A percentile compares a stretch with the other conserved stretches of the same genome.
Conservation (phyloP, 116 monocot genomes). For the Thalassia testudinum region DNA sequence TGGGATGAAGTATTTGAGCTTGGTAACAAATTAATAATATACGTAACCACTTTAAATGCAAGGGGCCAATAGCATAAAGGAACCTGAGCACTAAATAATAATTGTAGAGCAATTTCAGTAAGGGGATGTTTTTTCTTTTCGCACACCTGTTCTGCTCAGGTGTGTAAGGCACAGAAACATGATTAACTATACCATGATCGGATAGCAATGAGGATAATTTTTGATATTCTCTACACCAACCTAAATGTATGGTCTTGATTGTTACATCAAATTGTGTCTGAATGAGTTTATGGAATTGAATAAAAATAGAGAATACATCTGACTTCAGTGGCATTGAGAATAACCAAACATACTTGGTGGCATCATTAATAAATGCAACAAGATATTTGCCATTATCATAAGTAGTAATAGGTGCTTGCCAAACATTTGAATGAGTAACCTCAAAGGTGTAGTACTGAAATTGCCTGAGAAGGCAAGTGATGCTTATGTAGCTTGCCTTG, state of each 20-base stretch:
- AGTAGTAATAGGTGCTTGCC: too few species aligned
- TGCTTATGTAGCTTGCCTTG: too few species aligned
- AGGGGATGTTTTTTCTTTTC: too few species aligned
- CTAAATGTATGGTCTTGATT: constrained; percentile 6
- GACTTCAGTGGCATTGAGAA: not conserved
- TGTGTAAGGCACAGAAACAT: constrained; percentile 1
- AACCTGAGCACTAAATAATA: not conserved
- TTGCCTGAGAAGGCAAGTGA: too few species aligned
- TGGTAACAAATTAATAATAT: too few species aligned
- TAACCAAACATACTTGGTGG: not conserved
- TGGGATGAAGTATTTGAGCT: too few species aligned
- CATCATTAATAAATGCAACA: constrained; percentile 2
- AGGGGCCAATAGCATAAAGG: not conserved
- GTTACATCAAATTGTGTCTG: not conserved
- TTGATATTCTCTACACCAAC: constrained; percentile 9
- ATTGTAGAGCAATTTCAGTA: not conserved
- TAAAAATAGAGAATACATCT: too few species aligned
- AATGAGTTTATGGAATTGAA: not conserved
- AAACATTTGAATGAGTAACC: too few species aligned
- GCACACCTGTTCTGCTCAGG: constrained; percentile 4
- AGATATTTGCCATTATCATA: constrained; percentile 2
- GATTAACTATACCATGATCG: not conserved
- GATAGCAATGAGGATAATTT: not conserved
- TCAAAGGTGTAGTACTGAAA: too few species aligned
- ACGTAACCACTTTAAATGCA: too few species aligned